Base-by-base conservation (phyloP, 805 yeast genomes). In the Starmerella geochares region DNA sequence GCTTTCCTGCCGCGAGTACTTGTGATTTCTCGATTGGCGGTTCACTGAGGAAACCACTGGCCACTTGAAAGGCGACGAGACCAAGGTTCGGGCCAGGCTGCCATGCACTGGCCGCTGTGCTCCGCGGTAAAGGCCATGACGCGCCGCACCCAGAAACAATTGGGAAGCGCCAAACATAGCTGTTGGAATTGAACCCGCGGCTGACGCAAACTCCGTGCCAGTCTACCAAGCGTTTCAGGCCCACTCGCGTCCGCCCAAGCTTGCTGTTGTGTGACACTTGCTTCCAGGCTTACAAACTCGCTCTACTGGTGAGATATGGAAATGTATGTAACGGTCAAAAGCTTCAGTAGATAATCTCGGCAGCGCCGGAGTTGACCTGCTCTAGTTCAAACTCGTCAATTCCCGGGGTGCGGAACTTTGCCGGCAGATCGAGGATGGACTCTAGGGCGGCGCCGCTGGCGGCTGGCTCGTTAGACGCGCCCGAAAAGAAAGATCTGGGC, bases 311-410 rank as follows among this genome's bases (percentile, higher is more conserved):
- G 14, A 19, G 13, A 7, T 33, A 33, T 33, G 37, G 6, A 16
- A 17, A 17, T 7, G 42, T n/a, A n/a, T 17, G n/a, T 11, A 10
- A 36, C 7, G 16, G 4, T 25, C 14, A 19, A 10, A 16, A 25
- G n/a, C 25, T 17, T 49, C 70, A 77, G 57, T 67, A 75, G 13
- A 77, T 67, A 39, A 73, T 60, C 33, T 74, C 79, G 31, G 95
- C 95, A 58, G 96, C 96, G 50, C 97, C 98, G 47, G 76, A 73
- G 58, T 79, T 76, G 58, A 90, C 78, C 56, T 78, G 75, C 10
- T 84, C 95, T 24, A 83, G 78, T 67, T 90, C 98, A 14, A 58
- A 48, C 17, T 77, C 84, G 37, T 77, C 80, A 23, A 85, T 72
- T 0, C 72, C 68, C 37, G 72, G 69, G 63, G 81, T 83, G 67